phyloP scores from a whole-genome alignment of 768 basidiomycete genomes.

The Psilocybe cubensis region DNA sequence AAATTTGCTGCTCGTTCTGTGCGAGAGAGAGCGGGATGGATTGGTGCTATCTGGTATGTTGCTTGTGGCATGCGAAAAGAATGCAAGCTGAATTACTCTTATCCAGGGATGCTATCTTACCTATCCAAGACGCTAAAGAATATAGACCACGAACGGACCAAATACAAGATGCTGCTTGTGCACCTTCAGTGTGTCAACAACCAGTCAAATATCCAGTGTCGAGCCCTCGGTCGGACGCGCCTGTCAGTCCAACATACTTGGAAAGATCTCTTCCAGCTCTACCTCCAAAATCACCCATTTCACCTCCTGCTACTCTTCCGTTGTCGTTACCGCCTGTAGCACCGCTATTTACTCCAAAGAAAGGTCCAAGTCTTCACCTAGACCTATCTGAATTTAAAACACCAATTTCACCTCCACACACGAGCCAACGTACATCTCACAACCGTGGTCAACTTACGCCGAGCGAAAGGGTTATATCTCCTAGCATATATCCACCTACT shows the following conservation, averaged over 20 bases:
- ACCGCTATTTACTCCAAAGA: slow-evolving; percentile 2
- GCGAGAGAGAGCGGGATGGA: slow-evolving; percentile 71
- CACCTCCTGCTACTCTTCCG: slow-evolving; percentile 11
- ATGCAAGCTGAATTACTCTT: slow-evolving; percentile 1
- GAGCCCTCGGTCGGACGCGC: slow-evolving; percentile 19
- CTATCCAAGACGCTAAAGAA: slow-evolving; percentile 26
- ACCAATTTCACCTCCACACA: slow-evolving; percentile 25
- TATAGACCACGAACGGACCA: background rate
- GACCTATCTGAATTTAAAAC: slow-evolving; percentile 18
- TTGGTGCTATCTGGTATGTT: slow-evolving; percentile 73
- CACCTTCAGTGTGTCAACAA: background rate
- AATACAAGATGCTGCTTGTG: background rate
- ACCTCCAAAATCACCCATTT: slow-evolving; percentile 23
- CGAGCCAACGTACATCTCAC: slow-evolving; percentile 12
- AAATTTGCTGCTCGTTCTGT: slow-evolving; percentile 65
- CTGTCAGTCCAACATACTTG: slow-evolving; percentile 22
- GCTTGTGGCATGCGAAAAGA: background rate
- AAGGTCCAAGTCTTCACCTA: slow-evolving; percentile 18
- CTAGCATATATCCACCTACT: slow-evolving; percentile 14
- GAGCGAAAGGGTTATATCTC: slow-evolving; percentile 9
- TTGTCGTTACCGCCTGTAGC: background rate
- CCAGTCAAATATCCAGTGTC: slow-evolving; percentile 26
- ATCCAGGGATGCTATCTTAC: slow-evolving; percentile 62
- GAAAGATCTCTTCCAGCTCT: slow-evolving; percentile 37
- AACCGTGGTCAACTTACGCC: background rate